phyloP scores from a whole-genome alignment of 345 rosid genomes.

The Nephelium lappaceum region DNA sequence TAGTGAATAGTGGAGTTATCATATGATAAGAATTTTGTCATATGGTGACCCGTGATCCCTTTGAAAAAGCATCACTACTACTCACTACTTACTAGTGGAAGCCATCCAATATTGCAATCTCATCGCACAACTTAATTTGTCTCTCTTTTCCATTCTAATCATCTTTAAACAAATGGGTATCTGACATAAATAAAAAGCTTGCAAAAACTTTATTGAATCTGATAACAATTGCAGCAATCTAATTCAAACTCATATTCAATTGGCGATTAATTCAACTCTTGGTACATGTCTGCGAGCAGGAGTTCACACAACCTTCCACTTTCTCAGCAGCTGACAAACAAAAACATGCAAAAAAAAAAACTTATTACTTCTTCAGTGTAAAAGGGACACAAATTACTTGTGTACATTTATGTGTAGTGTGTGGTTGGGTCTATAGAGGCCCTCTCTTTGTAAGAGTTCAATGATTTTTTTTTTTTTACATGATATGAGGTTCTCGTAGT shows the following conservation, averaged over 20 bases:
- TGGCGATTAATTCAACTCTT: slow-evolving; percentile 7
- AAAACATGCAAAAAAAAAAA: not conserved
- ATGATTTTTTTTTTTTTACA: no score
- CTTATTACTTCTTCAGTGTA: not conserved
- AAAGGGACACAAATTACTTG: no score
- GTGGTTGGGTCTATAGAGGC: not conserved
- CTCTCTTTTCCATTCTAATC: not conserved
- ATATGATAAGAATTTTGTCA: not conserved
- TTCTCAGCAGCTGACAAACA: slow-evolving; percentile 35
- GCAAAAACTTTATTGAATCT: not conserved
- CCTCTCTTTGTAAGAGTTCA: no score
- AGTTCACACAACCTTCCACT: slow-evolving; percentile 46
- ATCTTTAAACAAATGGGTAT: not conserved
- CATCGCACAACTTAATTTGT: not conserved
- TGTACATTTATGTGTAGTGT: not conserved
- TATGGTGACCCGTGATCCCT: slow-evolving; percentile 14
- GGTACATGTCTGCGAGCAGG: slow-evolving; percentile 42
- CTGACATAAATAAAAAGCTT: not conserved
- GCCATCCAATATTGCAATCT: not conserved
- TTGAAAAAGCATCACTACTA: not conserved
- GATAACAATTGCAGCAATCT: not conserved
- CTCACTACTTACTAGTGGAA: not conserved
- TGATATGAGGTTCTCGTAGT: no score
- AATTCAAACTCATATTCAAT: not conserved
- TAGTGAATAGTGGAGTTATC: not conserved